Base-by-base conservation (phyloP, 2,329 filamentous ascomycete genomes). In the Rosellinia necatrix region DNA sequence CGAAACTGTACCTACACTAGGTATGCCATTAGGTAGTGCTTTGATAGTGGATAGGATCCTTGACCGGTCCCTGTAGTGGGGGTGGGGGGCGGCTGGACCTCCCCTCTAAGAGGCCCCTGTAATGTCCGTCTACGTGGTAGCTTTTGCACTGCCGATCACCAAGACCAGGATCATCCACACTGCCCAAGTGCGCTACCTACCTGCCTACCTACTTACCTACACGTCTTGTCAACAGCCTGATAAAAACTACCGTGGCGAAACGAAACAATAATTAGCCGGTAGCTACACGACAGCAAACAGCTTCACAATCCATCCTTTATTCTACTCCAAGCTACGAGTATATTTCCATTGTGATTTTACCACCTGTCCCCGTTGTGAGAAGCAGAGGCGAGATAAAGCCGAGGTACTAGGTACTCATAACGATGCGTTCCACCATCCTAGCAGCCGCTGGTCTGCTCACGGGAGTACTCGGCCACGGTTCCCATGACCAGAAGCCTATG, bases 401-500 rank as follows among this genome's bases (percentile, higher is more conserved):
- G 10, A 37, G 29, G 27, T 40, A 32, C 1, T n/a, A n/a, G n/a
- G n/a, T 17, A 40, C 9, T 32, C 34, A 13, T 41, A 53, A 64
- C 48, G 12, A 74, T 74, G 72, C 70, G 64, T 49, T 58, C 64
- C n/a, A 60, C 64, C 8, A 52, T 73, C 56, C 49, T 80, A 25
- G 60, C 76, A 52, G 65, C 68, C 49, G 61, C 75, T 40, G 71
- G 74, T 50, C 66, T 84, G 43, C 71, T 63, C 22, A 48, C 75
- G 57, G 63, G 72, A 21, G 78, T 70, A 35, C 61, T 76, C 54
- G 83, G 80, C 17, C 84, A 87, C 69, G 83, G 82, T 64, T 74
- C 76, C 57, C 78, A 80, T 60, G 71, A 72, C 55, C 78, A 84
- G 64, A 83, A 82, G 70, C 84, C 84, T 21, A 70, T 78, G 22